Conservation (phyloP, 306 rosid species). For the Rosa lucieae region DNA sequence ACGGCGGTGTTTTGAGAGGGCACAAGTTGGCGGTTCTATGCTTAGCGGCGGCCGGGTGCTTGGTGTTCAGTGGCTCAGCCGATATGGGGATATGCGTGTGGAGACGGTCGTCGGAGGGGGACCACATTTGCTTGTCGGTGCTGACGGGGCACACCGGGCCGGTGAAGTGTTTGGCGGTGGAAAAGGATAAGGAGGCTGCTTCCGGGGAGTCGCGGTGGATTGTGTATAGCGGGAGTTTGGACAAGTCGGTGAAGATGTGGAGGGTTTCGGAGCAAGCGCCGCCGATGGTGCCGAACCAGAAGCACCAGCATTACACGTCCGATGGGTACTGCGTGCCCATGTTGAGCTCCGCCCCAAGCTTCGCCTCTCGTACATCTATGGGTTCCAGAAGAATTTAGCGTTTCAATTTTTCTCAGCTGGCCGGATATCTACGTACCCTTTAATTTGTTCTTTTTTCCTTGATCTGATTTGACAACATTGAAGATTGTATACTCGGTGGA, state of each 20-base stretch:
- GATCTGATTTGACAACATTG: background rate
- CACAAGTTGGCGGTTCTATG: conserved; percentile 82
- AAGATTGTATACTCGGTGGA: background rate
- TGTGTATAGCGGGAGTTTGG: conserved; percentile 92
- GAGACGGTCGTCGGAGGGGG: conserved; percentile 40
- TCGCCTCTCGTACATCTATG: conserved; percentile 24
- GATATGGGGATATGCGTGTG: conserved; percentile 87
- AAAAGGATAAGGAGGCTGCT: conserved; percentile 39
- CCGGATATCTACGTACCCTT: background rate
- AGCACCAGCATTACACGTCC: conserved; percentile 6
- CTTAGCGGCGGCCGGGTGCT: conserved; percentile 52
- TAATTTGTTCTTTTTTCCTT: background rate
- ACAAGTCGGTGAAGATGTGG: conserved; percentile 92
- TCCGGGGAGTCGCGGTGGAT: conserved; percentile 48
- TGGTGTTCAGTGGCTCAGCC: conserved; percentile 80
- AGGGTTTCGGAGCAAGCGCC: conserved; percentile 47
- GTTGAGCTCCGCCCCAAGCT: conserved; percentile 31
- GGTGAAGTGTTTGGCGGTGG: conserved; percentile 79
- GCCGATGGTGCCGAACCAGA: background rate
- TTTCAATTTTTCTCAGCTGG: background rate
- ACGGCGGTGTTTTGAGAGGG: conserved; percentile 57
- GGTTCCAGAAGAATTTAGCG: conserved; percentile 40
- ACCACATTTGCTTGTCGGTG: conserved; percentile 46
- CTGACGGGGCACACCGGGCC: conserved; percentile 80
- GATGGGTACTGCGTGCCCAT: conserved; percentile 12